Percentiles rank a stretch among this genome's conserved stretches.
Evolutionary conservation across 2,329 filamentous ascomycete genomes (phyloP).

Genomic region (Penicillium sclerotiorum): DNA sequence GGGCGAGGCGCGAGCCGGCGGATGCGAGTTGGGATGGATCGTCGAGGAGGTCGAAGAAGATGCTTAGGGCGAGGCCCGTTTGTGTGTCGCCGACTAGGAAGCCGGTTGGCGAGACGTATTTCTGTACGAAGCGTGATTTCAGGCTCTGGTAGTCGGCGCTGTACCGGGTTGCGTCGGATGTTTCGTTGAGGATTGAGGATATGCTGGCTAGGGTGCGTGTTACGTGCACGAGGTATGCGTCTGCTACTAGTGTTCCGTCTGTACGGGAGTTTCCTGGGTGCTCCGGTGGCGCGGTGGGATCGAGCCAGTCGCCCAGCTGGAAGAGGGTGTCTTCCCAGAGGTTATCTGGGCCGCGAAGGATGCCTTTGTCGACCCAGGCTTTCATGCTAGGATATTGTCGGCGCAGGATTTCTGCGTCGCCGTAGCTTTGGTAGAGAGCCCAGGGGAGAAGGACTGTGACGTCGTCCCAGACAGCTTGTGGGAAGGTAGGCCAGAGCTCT

Average conservation of each 20-base stretch:
- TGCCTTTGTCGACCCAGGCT: constrained; percentile 9
- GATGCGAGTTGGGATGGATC: constrained; percentile 37
- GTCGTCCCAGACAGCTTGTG: constrained; percentile 15
- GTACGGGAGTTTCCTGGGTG: constrained; percentile 5
- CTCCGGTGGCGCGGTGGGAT: constrained; percentile 12
- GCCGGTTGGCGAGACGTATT: constrained; percentile 3
- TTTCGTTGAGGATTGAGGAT: neutral
- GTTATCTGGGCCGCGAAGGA: constrained; percentile 7
- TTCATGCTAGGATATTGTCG: constrained; percentile 12
- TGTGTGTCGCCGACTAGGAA: constrained; percentile 8
- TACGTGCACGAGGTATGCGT: constrained; percentile 11
- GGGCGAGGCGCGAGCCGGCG: neutral
- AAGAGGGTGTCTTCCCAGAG: constrained; percentile 10
- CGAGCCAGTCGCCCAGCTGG: constrained; percentile 23
- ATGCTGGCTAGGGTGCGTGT: constrained; percentile 34
- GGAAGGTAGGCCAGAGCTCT: constrained; percentile 5
- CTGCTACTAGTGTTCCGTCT: constrained; percentile 12
- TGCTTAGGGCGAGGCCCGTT: constrained; percentile 5
- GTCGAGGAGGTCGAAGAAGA: constrained; percentile 17
- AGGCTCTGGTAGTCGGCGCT: neutral
- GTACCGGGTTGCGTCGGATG: neutral
- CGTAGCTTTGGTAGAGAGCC: constrained; percentile 11
- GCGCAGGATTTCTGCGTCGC: constrained; percentile 5
- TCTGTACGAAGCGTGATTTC: neutral
- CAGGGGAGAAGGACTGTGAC: constrained; percentile 9